Conservation (phyloP, 1,284 basidiomycete species). For the Exobasidium cylindrosporum region DNA sequence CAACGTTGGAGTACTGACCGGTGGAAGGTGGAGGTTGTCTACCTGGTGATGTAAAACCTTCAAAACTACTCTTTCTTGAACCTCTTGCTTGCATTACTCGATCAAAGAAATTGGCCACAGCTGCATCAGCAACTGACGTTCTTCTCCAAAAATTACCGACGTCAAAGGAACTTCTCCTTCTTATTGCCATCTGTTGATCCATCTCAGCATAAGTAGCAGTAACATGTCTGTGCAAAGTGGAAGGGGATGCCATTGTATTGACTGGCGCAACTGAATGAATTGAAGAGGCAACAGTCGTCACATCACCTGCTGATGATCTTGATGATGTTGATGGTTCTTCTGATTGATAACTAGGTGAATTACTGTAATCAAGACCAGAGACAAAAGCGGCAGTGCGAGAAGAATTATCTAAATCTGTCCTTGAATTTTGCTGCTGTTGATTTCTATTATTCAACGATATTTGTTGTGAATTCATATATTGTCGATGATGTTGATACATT, state of each 20-base stretch:
- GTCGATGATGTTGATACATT: background rate
- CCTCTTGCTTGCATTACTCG: constrained; percentile 1
- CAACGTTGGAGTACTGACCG: too few relatives aligned
- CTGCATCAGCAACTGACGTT: constrained; percentile 2
- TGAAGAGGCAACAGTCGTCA: background rate
- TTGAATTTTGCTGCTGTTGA: background rate
- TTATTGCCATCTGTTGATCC: background rate
- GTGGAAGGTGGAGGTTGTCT: too few relatives aligned
- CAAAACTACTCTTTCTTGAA: background rate
- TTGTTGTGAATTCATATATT: background rate
- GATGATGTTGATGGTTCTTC: background rate
- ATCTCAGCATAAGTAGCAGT: background rate
- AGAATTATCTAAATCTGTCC: background rate
- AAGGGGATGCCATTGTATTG: too few relatives aligned
- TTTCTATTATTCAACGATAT: too few relatives aligned
- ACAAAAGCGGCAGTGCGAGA: background rate
- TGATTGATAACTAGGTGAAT: background rate
- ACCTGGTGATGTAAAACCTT: background rate
- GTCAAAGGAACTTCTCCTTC: constrained; percentile 7
- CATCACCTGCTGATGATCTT: background rate
- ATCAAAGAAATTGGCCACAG: constrained; percentile 7
- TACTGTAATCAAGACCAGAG: background rate
- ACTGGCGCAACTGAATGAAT: too few relatives aligned
- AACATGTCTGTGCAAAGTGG: background rate
- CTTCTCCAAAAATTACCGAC: background rate